Percentiles rank a stretch among this genome's conserved stretches.
Conservation (phyloP, 805 yeast genomes). For the Yamadazyma takamatsuzukensis region DNA sequence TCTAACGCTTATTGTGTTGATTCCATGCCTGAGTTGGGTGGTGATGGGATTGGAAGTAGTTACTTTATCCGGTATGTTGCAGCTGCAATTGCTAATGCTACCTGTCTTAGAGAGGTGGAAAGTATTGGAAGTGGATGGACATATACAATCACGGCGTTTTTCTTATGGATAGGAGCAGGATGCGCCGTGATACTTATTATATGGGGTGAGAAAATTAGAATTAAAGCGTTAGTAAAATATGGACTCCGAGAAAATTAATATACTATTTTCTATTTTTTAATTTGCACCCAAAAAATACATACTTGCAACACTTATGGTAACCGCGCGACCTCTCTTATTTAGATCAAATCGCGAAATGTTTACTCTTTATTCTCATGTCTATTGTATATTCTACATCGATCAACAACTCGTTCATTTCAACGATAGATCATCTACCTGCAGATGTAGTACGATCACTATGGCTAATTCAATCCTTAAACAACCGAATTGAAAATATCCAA, state of each 20-base stretch:
- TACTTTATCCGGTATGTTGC: constrained; percentile 49
- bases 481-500: constrained; percentile 20
- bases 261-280: too few relatives aligned
- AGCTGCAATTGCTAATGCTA: constrained; percentile 50
- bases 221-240: constrained; percentile 16
- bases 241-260: too few relatives aligned
- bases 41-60: constrained; percentile 55
- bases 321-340: too few relatives aligned
- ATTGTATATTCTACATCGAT: constrained; percentile 6
- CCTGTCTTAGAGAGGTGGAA: constrained; percentile 43
- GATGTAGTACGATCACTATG: constrained; percentile 41
- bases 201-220: constrained; percentile 39
- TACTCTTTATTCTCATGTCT: constrained; percentile 3
- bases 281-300: too few relatives aligned
- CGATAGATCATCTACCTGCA: constrained; percentile 42
- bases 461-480: constrained; percentile 38
- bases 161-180: constrained; percentile 35
- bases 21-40: constrained; percentile 49
- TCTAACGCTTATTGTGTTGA: constrained; percentile 58
- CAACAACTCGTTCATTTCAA: constrained; percentile 34
- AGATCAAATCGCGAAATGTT: too few relatives aligned
- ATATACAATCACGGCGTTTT: constrained; percentile 45
- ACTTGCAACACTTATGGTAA: too few relatives aligned
- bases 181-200: constrained; percentile 29
- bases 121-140: constrained; percentile 57